A percentile compares a stretch with the other conserved stretches of the same genome.
phyloP scores from a whole-genome alignment of 1,284 basidiomycete genomes.

The Moesziomyces globuligerus region DNA sequence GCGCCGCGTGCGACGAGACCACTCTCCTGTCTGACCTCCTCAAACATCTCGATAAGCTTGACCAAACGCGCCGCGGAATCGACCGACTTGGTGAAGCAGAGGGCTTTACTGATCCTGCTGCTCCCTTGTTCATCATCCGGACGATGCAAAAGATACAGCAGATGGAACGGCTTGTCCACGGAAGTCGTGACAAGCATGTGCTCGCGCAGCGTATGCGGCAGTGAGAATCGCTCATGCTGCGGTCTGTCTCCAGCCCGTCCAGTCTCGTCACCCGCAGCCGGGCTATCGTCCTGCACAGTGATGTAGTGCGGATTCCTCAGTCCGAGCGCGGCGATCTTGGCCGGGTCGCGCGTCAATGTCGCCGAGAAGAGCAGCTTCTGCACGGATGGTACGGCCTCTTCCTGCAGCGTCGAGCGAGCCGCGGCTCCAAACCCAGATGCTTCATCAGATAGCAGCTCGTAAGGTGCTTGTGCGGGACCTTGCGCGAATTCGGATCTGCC shows the following conservation, averaged over 20 bases:
- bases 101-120: constrained; percentile 73
- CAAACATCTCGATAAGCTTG: constrained; percentile 83
- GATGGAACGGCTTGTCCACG: constrained; percentile 84
- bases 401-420: constrained; percentile 26
- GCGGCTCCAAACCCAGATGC: constrained; percentile 20
- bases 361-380: constrained; percentile 98
- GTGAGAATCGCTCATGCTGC: constrained; percentile 58
- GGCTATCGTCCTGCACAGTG: constrained; percentile 74
- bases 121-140: constrained; percentile 15
- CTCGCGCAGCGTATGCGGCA: constrained; percentile 58
- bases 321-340: constrained; percentile 84
- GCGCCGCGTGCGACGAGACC: constrained; percentile 33
- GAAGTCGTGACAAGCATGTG: constrained; percentile 85
- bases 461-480: constrained; percentile 17
- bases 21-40: constrained; percentile 65
- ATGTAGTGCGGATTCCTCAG: constrained; percentile 87
- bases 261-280: constrained; percentile 44
- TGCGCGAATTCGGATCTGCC: not conserved
- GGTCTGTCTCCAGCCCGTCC: constrained; percentile 5
- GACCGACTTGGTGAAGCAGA: constrained; percentile 95
- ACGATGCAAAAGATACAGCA: constrained; percentile 83
- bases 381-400: constrained; percentile 69
- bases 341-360: constrained; percentile 91
- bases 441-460: constrained; percentile 11
- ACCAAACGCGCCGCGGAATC: constrained; percentile 88